phyloP scores from a whole-genome alignment of 495 filamentous ascomycete species.

The Hamigera avellanea region DNA sequence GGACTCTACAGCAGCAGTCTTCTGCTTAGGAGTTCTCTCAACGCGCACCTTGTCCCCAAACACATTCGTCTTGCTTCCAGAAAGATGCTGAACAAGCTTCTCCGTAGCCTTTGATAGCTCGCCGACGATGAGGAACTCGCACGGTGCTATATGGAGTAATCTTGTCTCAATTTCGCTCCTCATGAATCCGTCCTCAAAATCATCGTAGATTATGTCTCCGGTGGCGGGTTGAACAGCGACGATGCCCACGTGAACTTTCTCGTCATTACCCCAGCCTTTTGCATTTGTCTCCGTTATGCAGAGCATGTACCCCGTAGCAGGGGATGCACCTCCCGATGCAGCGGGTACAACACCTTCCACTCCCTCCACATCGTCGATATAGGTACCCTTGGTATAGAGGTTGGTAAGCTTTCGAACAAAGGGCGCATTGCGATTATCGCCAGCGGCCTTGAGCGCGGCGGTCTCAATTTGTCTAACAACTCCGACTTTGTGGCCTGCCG shows the following conservation, averaged over 20 bases:
- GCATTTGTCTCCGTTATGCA: conserved; percentile 84
- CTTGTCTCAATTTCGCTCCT: conserved; percentile 90
- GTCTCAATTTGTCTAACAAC: conserved; percentile 96
- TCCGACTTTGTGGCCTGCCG: conserved; percentile 90
- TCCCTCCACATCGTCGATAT: conserved; percentile 88
- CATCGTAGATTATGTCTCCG: conserved; percentile 91
- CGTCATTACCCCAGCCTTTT: conserved; percentile 80
- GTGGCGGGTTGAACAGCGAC: conserved; percentile 93
- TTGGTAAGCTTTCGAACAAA: conserved; percentile 92
- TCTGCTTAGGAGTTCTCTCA: conserved; percentile 61
- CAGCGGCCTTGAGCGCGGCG: conserved; percentile 91
- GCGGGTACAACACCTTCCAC: conserved; percentile 42
- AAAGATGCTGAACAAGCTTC: conserved; percentile 82
- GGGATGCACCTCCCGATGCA: conserved; percentile 42
- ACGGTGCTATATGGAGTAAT: conserved; percentile 87
- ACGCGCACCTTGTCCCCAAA: conserved; percentile 86
- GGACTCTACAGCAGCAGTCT: conserved; percentile 72
- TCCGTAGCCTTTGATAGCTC: conserved; percentile 87
- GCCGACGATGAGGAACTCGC: conserved; percentile 92
- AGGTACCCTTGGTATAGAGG: conserved; percentile 96
- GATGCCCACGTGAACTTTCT: conserved; percentile 86
- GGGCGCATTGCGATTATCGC: conserved; percentile 86
- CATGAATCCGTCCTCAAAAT: conserved; percentile 98
- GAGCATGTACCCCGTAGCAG: conserved; percentile 78
- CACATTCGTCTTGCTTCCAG: conserved; percentile 79